A percentile compares a stretch with the other conserved stretches of the same genome.
phyloP scores from a whole-genome alignment of 2,329 filamentous ascomycete genomes.

The Leptosphaerulina australis region DNA sequence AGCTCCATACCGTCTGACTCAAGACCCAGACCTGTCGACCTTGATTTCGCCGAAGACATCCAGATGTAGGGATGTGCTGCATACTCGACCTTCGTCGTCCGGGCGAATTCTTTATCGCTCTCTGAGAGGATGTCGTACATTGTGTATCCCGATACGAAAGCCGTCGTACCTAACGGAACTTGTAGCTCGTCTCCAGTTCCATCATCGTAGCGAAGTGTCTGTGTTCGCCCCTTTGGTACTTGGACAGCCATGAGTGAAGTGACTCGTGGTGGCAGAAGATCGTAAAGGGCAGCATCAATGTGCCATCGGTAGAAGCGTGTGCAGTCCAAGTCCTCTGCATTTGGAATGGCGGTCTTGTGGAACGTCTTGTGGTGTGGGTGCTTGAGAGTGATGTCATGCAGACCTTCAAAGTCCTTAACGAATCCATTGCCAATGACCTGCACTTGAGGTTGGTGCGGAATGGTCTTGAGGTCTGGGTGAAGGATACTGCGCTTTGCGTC shows the following conservation, averaged over 20 bases:
- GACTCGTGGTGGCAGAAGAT: conserved; percentile 73
- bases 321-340: conserved; percentile 63
- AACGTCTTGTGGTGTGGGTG: conserved; percentile 82
- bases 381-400: conserved; percentile 69
- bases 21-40: conserved; percentile 72
- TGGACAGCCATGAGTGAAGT: conserved; percentile 76
- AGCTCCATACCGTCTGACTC: conserved; percentile 70
- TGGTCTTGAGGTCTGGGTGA: conserved; percentile 79
- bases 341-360: conserved; percentile 68
- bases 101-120: conserved; percentile 70
- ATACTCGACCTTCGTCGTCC: conserved; percentile 72
- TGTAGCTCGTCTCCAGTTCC: conserved; percentile 68
- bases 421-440: conserved; percentile 81
- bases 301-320: conserved; percentile 78
- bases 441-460: conserved; percentile 79
- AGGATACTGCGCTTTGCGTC: conserved; percentile 70
- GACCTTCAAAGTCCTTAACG: conserved; percentile 71
- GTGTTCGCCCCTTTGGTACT: conserved; percentile 65
- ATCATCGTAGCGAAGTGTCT: conserved; percentile 76
- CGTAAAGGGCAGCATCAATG: conserved; percentile 79
- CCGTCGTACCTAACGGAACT: conserved; percentile 76
- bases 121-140: conserved; percentile 72
- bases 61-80: conserved; percentile 81
- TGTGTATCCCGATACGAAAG: conserved; percentile 72
- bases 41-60: conserved; percentile 73